Conservation (phyloP, 2,329 filamentous ascomycete species). For the Fusarium liriodendri region DNA sequence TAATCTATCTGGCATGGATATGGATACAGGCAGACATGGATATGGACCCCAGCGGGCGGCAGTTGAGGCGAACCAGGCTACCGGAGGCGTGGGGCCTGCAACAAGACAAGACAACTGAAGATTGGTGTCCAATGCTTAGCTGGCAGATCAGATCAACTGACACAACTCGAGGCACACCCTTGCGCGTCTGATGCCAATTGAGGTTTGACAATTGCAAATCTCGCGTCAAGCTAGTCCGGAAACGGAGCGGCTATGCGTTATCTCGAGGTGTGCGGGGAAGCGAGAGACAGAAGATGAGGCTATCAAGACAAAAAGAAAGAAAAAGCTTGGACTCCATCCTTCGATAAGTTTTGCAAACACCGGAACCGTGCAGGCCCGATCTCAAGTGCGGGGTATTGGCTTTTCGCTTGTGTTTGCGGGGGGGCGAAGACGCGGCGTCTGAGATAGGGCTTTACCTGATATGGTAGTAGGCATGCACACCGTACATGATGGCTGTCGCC, state of each 20-base stretch:
- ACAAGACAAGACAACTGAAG: not conserved
- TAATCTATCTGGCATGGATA: not conserved
- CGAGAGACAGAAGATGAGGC: not conserved
- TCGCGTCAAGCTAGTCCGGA: conserved; percentile 30
- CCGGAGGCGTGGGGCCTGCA: not conserved
- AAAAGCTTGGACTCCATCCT: not conserved
- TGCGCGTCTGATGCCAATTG: conserved; percentile 28
- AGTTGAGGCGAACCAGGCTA: not conserved
- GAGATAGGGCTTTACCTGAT: conserved; percentile 35
- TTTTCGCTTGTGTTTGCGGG: not conserved
- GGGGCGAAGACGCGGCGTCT: not conserved
- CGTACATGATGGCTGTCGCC: conserved; percentile 31
- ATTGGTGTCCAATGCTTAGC: not conserved
- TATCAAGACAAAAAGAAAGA: not conserved
- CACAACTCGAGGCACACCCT: conserved; percentile 1
- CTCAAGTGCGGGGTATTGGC: conserved; percentile 24
- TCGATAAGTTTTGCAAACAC: not conserved
- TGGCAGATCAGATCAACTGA: not conserved
- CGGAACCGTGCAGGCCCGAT: not conserved
- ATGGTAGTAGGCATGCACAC: conserved; percentile 28
- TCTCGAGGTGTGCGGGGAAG: conserved; percentile 31
- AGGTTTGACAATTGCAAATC: conserved; percentile 33
- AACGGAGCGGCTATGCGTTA: conserved; percentile 19
- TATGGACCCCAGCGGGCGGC: not conserved
- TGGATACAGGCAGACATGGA: not conserved